Conservation (phyloP, 176 grass and related monocot species). For the Poa pratensis region DNA sequence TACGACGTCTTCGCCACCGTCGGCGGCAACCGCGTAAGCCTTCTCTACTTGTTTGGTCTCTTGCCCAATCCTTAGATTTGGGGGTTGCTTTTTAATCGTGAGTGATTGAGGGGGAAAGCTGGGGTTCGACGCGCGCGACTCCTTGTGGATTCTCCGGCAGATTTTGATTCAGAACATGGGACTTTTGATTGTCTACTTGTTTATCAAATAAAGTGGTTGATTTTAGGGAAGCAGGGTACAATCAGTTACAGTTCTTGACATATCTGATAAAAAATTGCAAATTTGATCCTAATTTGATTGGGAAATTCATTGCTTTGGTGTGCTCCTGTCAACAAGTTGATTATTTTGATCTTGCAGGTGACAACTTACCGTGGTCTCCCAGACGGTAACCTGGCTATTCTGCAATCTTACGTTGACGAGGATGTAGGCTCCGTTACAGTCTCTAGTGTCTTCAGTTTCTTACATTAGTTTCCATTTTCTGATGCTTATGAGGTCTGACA, state of each 20-base stretch:
- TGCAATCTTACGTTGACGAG: conserved; percentile 83
- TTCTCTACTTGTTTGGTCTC: background rate
- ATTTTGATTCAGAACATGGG: background rate
- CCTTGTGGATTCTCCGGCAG: background rate
- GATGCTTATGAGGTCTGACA: conserved; percentile 5
- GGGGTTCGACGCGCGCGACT: background rate
- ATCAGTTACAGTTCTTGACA: background rate
- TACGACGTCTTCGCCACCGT: conserved; percentile 88
- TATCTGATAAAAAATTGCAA: background rate
- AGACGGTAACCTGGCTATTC: conserved; percentile 66
- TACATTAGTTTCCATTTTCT: conserved; percentile 35
- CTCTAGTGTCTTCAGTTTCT: background rate
- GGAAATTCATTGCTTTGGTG: background rate
- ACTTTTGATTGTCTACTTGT: background rate
- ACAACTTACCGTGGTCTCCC: conserved; percentile 84
- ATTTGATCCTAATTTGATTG: background rate
- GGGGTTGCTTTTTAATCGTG: background rate
- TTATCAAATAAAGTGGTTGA: background rate
- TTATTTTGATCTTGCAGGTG: conserved; percentile 54
- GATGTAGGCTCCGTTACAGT: conserved; percentile 59
- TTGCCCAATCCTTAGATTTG: background rate
- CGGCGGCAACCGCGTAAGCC: conserved; percentile 64
- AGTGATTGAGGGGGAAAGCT: background rate
- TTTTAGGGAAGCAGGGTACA: background rate
- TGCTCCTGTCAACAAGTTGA: background rate